Conservation (phyloP, 208 protist species). For the Novymonas esmeraldas region DNA sequence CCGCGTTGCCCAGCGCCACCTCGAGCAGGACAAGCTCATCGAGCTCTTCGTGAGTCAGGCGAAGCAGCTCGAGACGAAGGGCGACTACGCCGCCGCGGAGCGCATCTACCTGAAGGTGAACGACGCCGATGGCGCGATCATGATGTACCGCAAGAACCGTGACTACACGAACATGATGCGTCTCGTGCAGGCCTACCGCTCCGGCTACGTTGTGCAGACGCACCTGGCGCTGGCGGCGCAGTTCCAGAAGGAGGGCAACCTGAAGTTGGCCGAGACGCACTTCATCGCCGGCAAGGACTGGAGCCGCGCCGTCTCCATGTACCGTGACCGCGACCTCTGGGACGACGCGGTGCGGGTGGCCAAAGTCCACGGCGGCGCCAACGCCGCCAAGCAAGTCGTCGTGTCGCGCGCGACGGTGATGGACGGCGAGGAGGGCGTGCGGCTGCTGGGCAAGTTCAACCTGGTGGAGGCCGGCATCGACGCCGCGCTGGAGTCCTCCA, state of each 20-base stretch:
- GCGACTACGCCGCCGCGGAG: constrained; percentile 96
- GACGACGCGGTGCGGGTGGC: constrained; percentile 98
- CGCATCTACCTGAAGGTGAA: constrained; percentile 96
- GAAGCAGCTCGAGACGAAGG: constrained; percentile 92
- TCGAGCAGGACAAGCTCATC: constrained; percentile 89
- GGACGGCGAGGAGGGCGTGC: constrained; percentile 94
- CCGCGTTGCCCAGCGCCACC: constrained; percentile 91
- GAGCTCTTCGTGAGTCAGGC: constrained; percentile 94
- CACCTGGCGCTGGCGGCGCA: constrained; percentile 95
- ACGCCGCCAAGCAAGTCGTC: constrained; percentile 94
- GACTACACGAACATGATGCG: constrained; percentile 95
- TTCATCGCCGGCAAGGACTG: constrained; percentile 95
- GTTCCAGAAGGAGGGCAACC: constrained; percentile 95
- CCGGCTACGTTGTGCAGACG: constrained; percentile 94
- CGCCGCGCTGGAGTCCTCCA: constrained; percentile 91
- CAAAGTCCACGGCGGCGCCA: constrained; percentile 94
- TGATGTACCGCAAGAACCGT: constrained; percentile 95
- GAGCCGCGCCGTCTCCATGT: constrained; percentile 98
- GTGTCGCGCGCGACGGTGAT: constrained; percentile 92
- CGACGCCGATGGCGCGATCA: constrained; percentile 96
- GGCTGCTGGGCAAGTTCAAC: constrained; percentile 95
- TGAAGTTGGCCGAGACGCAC: constrained; percentile 95
- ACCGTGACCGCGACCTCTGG: constrained; percentile 95
- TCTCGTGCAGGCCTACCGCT: constrained; percentile 92
- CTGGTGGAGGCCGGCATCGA: constrained; percentile 96